A percentile compares a stretch with the other conserved stretches of the same genome.
phyloP scores from a whole-genome alignment of 73 alveolate genomes.

The Stentor roeselii region DNA sequence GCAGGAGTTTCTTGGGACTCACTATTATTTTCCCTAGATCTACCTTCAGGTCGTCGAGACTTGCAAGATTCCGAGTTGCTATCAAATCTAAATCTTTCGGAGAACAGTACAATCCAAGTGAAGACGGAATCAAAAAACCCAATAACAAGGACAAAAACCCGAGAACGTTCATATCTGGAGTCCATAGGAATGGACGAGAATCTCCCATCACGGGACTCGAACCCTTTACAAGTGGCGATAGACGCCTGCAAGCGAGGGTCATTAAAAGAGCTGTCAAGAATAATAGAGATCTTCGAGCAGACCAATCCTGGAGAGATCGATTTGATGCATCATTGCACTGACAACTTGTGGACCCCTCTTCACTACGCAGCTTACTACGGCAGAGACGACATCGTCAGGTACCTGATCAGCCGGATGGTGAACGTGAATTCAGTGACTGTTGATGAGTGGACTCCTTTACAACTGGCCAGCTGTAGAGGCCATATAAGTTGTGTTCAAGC shows the following conservation, averaged over 20 bases:
- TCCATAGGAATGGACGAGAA: not conserved
- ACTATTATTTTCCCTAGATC: too few relatives aligned
- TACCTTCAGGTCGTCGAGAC: too few relatives aligned
- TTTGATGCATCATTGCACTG: not conserved
- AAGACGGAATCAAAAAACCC: too few relatives aligned
- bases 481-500: not conserved
- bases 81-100: too few relatives aligned
- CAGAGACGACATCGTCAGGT: slow-evolving; percentile 33
- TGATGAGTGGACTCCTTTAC: slow-evolving; percentile 22
- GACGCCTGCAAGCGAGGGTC: slow-evolving; percentile 3
- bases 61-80: too few relatives aligned
- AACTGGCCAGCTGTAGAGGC: not conserved
- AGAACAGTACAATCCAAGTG: too few relatives aligned
- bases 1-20: too few relatives aligned
- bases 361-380: slow-evolving; percentile 68
- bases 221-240: slow-evolving; percentile 9
- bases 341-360: slow-evolving; percentile 66
- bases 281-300: not conserved
- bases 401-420: slow-evolving; percentile 38
- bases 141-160: not conserved
- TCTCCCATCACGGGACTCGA: not conserved
- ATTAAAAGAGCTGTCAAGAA: not conserved
- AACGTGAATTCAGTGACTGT: slow-evolving; percentile 19
- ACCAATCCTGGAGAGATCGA: not conserved
- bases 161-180: not conserved